A percentile compares a stretch with the other conserved stretches of the same genome.
These are phyloP conservation scores for Solanum sparsipilum DNA, from an alignment of 257 asterid species.

Conservation along the genomic window DNA sequence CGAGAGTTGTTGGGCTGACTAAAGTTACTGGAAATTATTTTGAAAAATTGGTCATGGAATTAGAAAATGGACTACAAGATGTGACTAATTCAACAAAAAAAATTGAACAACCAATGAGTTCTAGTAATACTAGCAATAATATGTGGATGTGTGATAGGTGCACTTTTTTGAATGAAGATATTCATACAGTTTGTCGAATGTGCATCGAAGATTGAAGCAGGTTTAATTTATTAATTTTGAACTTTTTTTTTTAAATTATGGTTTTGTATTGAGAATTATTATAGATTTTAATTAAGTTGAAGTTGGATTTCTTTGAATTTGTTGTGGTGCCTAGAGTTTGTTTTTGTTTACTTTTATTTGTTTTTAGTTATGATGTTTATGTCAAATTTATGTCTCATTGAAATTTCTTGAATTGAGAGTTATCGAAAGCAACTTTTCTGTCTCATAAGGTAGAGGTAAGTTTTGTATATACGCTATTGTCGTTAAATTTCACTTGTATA, in stretches of 20 bases:
- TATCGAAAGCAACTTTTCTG: rapidly evolving
- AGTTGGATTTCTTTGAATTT: neutral
- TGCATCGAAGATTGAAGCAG: neutral
- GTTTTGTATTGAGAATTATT: neutral
- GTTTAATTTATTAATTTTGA: neutral
- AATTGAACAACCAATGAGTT: neutral
- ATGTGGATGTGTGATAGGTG: neutral
- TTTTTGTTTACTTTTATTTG: neutral
- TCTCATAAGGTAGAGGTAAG: neutral
- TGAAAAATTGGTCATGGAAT: neutral
- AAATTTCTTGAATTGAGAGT: neutral
- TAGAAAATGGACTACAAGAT: conserved; percentile 3
- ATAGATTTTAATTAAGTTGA: neutral
- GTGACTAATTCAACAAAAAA: neutral
- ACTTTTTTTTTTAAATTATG: neutral
- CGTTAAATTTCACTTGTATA: too few relatives aligned
- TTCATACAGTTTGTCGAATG: neutral
- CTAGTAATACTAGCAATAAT: neutral
- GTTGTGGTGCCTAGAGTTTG: neutral
- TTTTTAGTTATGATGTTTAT: neutral
- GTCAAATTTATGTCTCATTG: too few relatives aligned
- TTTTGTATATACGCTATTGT: neutral
- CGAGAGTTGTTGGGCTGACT: neutral
- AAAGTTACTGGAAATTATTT: conserved; percentile 1
- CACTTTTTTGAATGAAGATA: neutral